A percentile compares a stretch with the other conserved stretches of the same genome.
phyloP scores from a whole-genome alignment of 2,329 filamentous ascomycete species.

The Arthrobotrys pseudoclavata region DNA sequence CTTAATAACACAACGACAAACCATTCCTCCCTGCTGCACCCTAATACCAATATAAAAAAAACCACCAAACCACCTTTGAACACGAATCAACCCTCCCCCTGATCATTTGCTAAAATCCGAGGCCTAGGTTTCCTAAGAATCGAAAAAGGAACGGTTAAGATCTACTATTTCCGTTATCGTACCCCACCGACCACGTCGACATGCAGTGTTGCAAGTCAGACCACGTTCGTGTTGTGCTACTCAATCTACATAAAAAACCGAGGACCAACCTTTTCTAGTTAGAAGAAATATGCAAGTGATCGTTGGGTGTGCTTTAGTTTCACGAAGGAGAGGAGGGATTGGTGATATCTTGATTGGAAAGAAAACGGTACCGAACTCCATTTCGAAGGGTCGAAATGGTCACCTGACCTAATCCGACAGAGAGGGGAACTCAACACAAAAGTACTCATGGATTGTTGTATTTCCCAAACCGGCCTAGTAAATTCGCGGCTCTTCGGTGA shows the following conservation, averaged over 20 bases:
- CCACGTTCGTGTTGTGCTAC: neutral
- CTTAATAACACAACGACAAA: neutral
- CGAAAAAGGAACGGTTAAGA: neutral
- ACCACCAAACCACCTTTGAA: neutral
- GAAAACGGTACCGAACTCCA: neutral
- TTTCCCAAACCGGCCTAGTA: neutral
- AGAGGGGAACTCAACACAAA: neutral
- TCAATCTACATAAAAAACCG: neutral
- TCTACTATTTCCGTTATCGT: neutral
- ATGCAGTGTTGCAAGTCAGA: neutral
- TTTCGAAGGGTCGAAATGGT: no score
- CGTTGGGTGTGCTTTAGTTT: neutral
- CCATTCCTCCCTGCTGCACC: neutral
- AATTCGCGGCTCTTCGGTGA: neutral
- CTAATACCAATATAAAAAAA: neutral
- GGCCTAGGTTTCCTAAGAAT: neutral
- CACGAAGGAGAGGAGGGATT: neutral
- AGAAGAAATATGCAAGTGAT: neutral
- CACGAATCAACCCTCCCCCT: neutral
- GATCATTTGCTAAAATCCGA: neutral
- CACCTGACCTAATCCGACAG: no score
- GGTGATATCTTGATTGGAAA: neutral
- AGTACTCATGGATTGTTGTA: neutral
- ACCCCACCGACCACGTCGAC: slow-evolving; percentile 14
- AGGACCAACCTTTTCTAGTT: neutral